Conservation (phyloP, 371 early-diverging fungal genomes). For the Sporodiniella umbellata region DNA sequence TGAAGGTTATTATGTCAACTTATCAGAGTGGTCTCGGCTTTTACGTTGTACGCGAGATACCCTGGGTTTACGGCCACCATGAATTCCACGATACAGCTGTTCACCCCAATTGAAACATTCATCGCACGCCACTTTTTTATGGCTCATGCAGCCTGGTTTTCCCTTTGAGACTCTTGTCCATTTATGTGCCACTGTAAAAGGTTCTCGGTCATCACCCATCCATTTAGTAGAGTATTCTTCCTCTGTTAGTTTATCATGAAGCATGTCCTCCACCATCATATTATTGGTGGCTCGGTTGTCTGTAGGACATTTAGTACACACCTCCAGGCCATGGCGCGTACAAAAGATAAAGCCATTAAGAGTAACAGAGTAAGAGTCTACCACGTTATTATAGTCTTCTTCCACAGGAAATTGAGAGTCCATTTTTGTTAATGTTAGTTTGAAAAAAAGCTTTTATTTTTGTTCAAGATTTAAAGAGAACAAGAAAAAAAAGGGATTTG, state of each 20-base stretch:
- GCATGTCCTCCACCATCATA: slow-evolving; percentile 37
- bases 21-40: slow-evolving; percentile 5
- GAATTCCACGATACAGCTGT: slow-evolving; percentile 29
- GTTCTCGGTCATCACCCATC: slow-evolving; percentile 49
- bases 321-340: slow-evolving; percentile 42
- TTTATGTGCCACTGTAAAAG: slow-evolving; percentile 34
- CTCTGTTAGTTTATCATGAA: slow-evolving; percentile 35
- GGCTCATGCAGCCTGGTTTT: slow-evolving; percentile 43
- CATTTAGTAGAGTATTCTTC: slow-evolving; percentile 37
- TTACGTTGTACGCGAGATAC: slow-evolving; percentile 22
- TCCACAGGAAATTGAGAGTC: slow-evolving; percentile 31
- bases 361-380: slow-evolving; percentile 35
- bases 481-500: not conserved
- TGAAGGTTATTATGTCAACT: not conserved
- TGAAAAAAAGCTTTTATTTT: not conserved
- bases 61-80: slow-evolving; percentile 34
- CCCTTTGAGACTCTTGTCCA: slow-evolving; percentile 39
- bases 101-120: slow-evolving; percentile 51
- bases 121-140: slow-evolving; percentile 39
- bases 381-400: slow-evolving; percentile 36
- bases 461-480: not conserved
- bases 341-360: slow-evolving; percentile 37
- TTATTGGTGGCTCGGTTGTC: slow-evolving; percentile 43
- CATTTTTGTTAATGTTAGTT: slow-evolving; percentile 18
- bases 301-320: slow-evolving; percentile 44